Base-by-base conservation (phyloP, 2,329 filamentous ascomycete species). In the Colletotrichum chrysophilum region DNA sequence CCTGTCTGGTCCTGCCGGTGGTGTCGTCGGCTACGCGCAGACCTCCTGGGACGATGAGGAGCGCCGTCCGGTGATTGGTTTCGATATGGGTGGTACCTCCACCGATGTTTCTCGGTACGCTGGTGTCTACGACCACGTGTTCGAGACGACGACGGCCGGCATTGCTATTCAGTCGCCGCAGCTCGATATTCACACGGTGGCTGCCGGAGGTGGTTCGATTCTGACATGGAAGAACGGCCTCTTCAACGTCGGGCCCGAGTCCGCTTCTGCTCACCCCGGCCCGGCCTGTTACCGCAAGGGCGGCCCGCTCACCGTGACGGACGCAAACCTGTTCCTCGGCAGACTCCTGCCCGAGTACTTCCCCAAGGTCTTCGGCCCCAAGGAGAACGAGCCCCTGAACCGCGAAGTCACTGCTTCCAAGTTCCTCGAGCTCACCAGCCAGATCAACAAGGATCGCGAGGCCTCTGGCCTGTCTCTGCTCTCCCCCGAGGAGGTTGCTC, bases 171-270 rank as follows among this genome's bases (percentile, higher is more conserved):
- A 96, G 77, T 93, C 92, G 2, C 94, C 94, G 0, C 94, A 96
- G 80, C 89, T 96, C 2, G 94, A 96, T 79, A 96, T 96, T 81
- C 95, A 95, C 81, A 96, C 94, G 2, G 94, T 96, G 6, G 94
- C 94, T 28, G 93, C 94, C 8, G 94, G 94, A 21, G 94, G 94
- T 76, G 93, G 93, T n/a, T 93, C 91, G 2, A 87, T 92, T 18
- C 86, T 96, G 0, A 93, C 92, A 80, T 95, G 92, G 88, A 90
- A 90, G 74, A 95, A 95, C 75, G 93, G 93, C 0, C 86, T 95
- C 3, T 94, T 95, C 77, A 90, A 92, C 2, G 93, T 95, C 7
- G 94, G 94, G 0, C 94, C 94, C 1, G 93, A 95, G 79, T 94
- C 92, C 30, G 93, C 93, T 2, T 90, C 91, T 38, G 93, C 93